These are phyloP conservation scores for Silene vulgaris DNA, from an alignment of 179 eudicot species.

Conservation along the genomic window DNA sequence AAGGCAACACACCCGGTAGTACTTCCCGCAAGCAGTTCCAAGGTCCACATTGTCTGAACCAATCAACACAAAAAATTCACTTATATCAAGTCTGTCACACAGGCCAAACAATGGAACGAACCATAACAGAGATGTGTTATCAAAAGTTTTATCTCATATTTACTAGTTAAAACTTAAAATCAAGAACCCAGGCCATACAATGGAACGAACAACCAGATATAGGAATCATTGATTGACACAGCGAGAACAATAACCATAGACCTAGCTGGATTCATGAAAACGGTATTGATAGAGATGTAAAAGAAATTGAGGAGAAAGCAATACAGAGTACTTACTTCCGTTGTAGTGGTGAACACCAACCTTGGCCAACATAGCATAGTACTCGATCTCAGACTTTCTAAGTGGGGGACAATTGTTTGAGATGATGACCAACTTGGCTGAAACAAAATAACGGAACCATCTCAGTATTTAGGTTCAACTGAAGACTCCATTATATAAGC, in stretches of 20 bases:
- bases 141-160: too few relatives aligned
- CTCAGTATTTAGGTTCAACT: not conserved
- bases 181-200: too few relatives aligned
- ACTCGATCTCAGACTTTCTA: conserved; percentile 78
- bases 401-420: conserved; percentile 78
- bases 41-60: conserved; percentile 69
- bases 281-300: not conserved
- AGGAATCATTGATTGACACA: not conserved
- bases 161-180: too few relatives aligned
- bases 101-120: too few relatives aligned
- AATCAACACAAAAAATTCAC: not conserved
- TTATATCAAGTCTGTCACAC: too few relatives aligned
- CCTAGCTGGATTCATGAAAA: not conserved
- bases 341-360: conserved; percentile 83
- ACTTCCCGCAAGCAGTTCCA: conserved; percentile 83
- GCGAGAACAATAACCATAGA: not conserved
- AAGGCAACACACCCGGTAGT: conserved; percentile 76
- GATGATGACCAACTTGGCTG: conserved; percentile 63
- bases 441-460: not conserved
- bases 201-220: not conserved
- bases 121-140: too few relatives aligned
- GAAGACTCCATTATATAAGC: not conserved
- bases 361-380: conserved; percentile 81
- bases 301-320: not conserved
- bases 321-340: conserved; percentile 54